Percentiles rank a stretch among this genome's conserved stretches.
Evolutionary conservation across 345 rosid genomes (phyloP).

Genomic region (Brassica rapa): DNA sequence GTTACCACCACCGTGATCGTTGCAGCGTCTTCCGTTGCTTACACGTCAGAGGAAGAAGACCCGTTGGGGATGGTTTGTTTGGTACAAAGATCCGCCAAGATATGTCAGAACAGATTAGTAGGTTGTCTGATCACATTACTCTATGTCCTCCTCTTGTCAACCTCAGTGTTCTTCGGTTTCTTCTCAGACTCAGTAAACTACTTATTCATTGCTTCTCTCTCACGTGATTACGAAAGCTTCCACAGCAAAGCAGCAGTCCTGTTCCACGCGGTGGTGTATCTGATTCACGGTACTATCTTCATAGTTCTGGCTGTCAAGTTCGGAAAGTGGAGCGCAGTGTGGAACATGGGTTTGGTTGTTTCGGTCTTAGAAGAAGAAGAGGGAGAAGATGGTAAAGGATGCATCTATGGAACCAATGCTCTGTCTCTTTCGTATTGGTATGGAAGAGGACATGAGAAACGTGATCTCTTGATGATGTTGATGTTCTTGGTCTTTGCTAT

Average conservation of each 20-base stretch:
- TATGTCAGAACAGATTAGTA: conserved; percentile 24
- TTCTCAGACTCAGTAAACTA: conserved; percentile 18
- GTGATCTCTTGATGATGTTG: conserved; percentile 41
- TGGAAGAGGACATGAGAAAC: conserved; percentile 33
- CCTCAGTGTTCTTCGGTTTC: conserved; percentile 37
- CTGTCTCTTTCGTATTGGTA: conserved; percentile 37
- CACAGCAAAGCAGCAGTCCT: neutral
- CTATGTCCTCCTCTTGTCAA: conserved; percentile 41
- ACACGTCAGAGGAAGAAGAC: conserved; percentile 29
- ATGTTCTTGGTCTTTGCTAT: conserved; percentile 37
- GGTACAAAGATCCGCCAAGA: conserved; percentile 11
- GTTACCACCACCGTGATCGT: conserved; percentile 40
- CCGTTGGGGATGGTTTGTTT: conserved; percentile 20
- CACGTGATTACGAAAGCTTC: neutral
- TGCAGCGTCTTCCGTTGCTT: conserved; percentile 34
- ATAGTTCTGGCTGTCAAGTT: conserved; percentile 39
- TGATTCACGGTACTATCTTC: conserved; percentile 34
- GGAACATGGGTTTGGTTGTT: conserved; percentile 50
- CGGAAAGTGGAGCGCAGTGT: conserved; percentile 49
- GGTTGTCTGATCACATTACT: conserved; percentile 51
- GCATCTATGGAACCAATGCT: conserved; percentile 38
- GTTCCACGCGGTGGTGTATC: neutral
- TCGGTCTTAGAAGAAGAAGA: conserved; percentile 42
- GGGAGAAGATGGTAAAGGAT: conserved; percentile 19
- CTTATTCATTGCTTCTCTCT: neutral